Percentiles rank a stretch among this genome's conserved stretches.
Conservation (phyloP, 2,329 filamentous ascomycete species). For the Bipolaris cookei region DNA sequence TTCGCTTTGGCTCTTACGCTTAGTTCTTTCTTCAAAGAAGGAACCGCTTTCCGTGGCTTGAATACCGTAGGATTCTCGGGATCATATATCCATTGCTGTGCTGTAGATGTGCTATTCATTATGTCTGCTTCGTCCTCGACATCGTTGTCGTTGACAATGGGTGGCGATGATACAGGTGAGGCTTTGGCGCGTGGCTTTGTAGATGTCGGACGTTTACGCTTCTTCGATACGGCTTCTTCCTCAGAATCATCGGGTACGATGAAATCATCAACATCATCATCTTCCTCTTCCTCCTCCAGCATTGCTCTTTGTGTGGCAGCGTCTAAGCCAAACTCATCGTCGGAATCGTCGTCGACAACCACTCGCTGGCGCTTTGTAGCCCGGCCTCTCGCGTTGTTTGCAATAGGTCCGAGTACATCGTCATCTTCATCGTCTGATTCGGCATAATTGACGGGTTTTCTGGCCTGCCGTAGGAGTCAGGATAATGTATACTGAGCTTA, state of each 20-base stretch:
- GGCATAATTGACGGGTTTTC: slow-evolving; percentile 77
- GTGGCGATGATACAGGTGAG: slow-evolving; percentile 54
- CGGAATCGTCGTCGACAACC: slow-evolving; percentile 66
- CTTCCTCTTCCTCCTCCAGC: slow-evolving; percentile 67
- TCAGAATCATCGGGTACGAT: slow-evolving; percentile 87
- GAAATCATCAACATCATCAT: slow-evolving; percentile 85
- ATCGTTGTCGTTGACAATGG: slow-evolving; percentile 45
- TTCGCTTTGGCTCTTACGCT: slow-evolving; percentile 60
- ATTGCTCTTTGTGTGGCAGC: slow-evolving; percentile 62
- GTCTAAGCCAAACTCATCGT: slow-evolving; percentile 71
- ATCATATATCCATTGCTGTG: slow-evolving; percentile 81
- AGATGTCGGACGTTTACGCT: slow-evolving; percentile 67
- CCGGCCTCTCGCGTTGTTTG: slow-evolving; percentile 53
- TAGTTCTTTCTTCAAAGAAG: slow-evolving; percentile 42
- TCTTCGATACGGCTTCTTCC: slow-evolving; percentile 67
- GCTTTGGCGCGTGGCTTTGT: slow-evolving; percentile 67
- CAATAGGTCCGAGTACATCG: slow-evolving; percentile 67
- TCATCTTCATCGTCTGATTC: slow-evolving; percentile 78
- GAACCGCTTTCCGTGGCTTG: slow-evolving; percentile 52
- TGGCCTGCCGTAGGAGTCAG: slow-evolving; percentile 54
- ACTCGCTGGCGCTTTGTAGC: slow-evolving; percentile 66
- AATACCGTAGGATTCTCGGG: slow-evolving; percentile 63
- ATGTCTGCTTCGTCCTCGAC: slow-evolving; percentile 64
- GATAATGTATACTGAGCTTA: background rate
- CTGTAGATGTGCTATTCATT: slow-evolving; percentile 69